phyloP scores from a whole-genome alignment of 352 stramenopile genomes.

The Globisporangium polare region DNA sequence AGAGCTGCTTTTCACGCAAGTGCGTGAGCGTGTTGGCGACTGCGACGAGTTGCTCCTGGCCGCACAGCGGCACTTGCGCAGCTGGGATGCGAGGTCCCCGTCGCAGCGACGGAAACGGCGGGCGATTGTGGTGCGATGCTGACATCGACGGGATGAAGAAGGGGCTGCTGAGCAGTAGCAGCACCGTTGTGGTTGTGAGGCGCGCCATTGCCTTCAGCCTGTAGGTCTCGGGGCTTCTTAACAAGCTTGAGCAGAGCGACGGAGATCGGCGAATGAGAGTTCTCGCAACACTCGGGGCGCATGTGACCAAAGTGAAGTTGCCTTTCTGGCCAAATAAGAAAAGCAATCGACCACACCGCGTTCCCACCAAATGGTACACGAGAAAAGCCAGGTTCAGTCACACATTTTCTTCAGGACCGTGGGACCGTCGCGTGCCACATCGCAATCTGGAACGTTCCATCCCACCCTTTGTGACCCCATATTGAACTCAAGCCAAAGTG shows the following conservation, averaged over 20 bases:
- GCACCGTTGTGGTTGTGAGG: neutral
- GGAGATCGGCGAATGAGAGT: neutral
- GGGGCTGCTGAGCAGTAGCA: neutral
- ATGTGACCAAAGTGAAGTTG: neutral
- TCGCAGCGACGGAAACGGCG: neutral
- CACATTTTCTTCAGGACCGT: neutral
- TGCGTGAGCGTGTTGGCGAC: constrained; percentile 24
- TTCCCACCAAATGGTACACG: neutral
- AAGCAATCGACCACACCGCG: neutral
- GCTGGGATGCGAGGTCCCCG: neutral
- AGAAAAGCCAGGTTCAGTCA: neutral
- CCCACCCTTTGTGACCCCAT: constrained; percentile 5
- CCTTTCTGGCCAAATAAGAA: constrained; percentile 7
- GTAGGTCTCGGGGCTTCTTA: neutral
- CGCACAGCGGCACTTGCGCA: constrained; percentile 35
- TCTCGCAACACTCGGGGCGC: neutral
- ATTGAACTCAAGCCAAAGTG: constrained; percentile 6
- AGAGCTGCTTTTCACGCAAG: constrained; percentile 46
- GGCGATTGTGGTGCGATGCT: neutral
- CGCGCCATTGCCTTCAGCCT: neutral
- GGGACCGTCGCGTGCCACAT: constrained; percentile 8
- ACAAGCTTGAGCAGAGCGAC: neutral
- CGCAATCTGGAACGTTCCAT: constrained; percentile 18
- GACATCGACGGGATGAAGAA: neutral
- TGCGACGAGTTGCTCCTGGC: constrained; percentile 33